Conservation (phyloP, 2,329 filamentous ascomycete genomes). For the Erysiphe pisi region DNA sequence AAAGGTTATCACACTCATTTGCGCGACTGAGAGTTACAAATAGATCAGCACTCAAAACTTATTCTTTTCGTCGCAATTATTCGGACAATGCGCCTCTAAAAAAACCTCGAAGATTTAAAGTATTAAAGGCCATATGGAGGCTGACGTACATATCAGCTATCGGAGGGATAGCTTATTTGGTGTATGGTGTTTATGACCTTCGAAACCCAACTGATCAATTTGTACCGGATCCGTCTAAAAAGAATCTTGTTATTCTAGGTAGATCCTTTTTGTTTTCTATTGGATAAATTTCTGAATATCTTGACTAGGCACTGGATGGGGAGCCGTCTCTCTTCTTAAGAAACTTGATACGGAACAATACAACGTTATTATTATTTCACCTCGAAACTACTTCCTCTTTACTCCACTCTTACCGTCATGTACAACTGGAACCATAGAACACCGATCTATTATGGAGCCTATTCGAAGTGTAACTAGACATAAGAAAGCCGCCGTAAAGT, state of each 20-base stretch:
- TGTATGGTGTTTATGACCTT: slow-evolving; percentile 72
- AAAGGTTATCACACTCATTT: too few species aligned
- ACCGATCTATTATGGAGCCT: slow-evolving; percentile 99
- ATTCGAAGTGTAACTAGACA: slow-evolving; percentile 90
- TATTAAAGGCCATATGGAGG: slow-evolving; percentile 73
- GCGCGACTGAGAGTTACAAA: too few species aligned
- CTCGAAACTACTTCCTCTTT: slow-evolving; percentile 99
- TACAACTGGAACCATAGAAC: slow-evolving; percentile 94
- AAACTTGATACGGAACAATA: slow-evolving; percentile 99
- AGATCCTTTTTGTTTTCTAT: slow-evolving; percentile 33
- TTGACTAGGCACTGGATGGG: slow-evolving; percentile 79
- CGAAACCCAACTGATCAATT: slow-evolving; percentile 72
- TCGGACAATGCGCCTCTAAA: slow-evolving; percentile 40
- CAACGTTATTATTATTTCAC: slow-evolving; percentile 95
- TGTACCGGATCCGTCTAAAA: slow-evolving; percentile 75
- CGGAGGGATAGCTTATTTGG: slow-evolving; percentile 58
- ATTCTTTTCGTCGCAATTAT: slow-evolving; percentile 39
- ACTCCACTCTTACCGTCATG: slow-evolving; percentile 94
- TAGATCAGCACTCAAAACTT: too few species aligned
- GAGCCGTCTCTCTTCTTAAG: slow-evolving; percentile 89
- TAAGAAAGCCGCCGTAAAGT: slow-evolving; percentile 88
- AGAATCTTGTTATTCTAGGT: slow-evolving; percentile 95
- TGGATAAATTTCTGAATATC: slow-evolving; percentile 24
- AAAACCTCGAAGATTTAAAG: slow-evolving; percentile 51
- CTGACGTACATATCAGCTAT: slow-evolving; percentile 65